Conservation (phyloP, 1,284 basidiomycete species). For the Rhodofomes roseus region DNA sequence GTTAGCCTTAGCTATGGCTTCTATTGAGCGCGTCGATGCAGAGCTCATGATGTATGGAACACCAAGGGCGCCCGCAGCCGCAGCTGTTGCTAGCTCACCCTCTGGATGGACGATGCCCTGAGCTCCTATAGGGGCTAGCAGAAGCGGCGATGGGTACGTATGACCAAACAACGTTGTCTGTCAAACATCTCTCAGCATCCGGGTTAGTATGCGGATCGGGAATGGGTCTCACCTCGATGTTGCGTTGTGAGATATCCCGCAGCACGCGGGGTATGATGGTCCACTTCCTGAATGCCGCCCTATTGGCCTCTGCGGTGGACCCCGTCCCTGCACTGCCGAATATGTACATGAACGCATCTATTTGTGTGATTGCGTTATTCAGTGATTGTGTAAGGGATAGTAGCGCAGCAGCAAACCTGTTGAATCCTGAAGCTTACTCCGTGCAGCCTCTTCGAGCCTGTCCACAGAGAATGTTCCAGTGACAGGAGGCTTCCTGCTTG, state of each 20-base stretch:
- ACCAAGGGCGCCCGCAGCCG: constrained; percentile 58
- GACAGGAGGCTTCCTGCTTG: constrained; percentile 26
- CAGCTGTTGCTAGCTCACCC: constrained; percentile 66
- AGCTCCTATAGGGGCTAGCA: constrained; percentile 73
- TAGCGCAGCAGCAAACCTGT: constrained; percentile 25
- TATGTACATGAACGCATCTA: constrained; percentile 53
- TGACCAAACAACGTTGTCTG: constrained; percentile 66
- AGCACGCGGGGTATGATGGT: constrained; percentile 77
- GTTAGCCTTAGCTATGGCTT: constrained; percentile 66
- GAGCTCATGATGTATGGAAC: constrained; percentile 73
- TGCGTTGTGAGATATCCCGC: constrained; percentile 58
- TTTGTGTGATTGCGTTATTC: too few species aligned
- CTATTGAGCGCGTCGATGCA: constrained; percentile 66
- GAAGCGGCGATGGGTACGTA: constrained; percentile 56
- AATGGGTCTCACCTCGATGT: constrained; percentile 46
- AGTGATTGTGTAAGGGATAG: too few species aligned
- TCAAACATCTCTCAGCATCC: background rate
- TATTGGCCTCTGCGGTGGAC: constrained; percentile 54
- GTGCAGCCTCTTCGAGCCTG: constrained; percentile 41
- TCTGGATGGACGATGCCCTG: constrained; percentile 62
- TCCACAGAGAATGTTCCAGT: constrained; percentile 36
- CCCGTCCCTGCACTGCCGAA: constrained; percentile 58
- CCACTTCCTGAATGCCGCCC: constrained; percentile 52
- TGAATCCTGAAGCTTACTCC: constrained; percentile 36
- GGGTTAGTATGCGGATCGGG: background rate